Evolutionary conservation across 192 early-diverging fungal genomes (phyloP), one percentile per base, ranked within the genome.

Genomic region (Backusella morwellensis): DNA sequence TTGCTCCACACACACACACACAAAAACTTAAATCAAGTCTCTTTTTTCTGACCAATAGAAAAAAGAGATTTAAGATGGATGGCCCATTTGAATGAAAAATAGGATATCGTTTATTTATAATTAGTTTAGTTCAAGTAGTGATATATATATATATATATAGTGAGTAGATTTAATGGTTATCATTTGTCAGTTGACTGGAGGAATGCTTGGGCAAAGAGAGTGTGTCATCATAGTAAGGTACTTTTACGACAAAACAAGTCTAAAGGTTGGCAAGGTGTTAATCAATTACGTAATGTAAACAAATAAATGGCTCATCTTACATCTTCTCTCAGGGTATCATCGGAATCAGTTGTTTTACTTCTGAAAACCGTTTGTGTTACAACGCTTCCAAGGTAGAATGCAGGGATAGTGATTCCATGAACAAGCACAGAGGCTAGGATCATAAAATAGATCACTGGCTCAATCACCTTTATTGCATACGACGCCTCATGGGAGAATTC

Each of bases 401-500:
- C 70, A 11, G 91, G 90, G 14, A 96, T 90, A 0, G 93, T 92
- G 17, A 91, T 82, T 44, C 95, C 95, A 72, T 97, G 95, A 38
- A 94, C 87, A 8, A 97, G 35, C 4, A 97, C 90, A 15, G 91
- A 93, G 4, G 89, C 79, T 23, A 96, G 79, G 8, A 97, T 92
- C 76, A 95, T 66, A 42, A 93, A 91, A 73, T 87, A 85, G 1
- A 93, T 88, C 2, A 94, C 82, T 11, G 92, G 91, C 19, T 82
- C 77, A 12, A 87, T 72, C 7, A 88, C 72, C 2, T 19, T 73
- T 1, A 74, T 50, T 14, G 81, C 81, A 68, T 75, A 74, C 1
- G 73, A 69, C 40, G 78, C 36, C 35, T 76, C 50, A 4, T 21
- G 15, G 35, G 41, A 34, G 0, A 82, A 71, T 3, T 59, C 41